Evolutionary conservation across 1,284 basidiomycete species (phyloP), one percentile per base, ranked within the genome.

Genomic region (Peniophora sp.): DNA sequence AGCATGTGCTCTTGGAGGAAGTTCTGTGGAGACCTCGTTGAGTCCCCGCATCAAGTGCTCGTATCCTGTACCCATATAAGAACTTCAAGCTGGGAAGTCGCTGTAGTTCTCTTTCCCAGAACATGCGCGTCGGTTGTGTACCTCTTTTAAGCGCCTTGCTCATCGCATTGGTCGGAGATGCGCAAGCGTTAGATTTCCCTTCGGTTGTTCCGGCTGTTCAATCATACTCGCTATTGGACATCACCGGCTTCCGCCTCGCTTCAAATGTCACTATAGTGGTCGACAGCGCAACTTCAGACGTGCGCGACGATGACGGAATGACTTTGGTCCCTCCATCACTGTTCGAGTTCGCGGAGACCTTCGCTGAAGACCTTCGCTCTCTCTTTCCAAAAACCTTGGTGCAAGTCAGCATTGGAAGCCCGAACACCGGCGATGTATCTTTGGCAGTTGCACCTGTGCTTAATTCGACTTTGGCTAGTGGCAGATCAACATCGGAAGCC

Each of bases 251-350:
- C 53, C 47, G n/a, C 2, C 47, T 62, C 2, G 53, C 59, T 22
- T 24, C 51, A 3, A 27, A 42, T 24, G 42, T 61, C 34, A 50
- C 47, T 23, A 54, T 64, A 18, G 49, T 62, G 17, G 60, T 64
- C 11, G 59, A 64, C 45, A 44, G 48, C 12, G 53, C 50, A 1
- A 50, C 54, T 48, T 59, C 61, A 12, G 47, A 51, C 9, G 49
- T 52, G 2, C 54, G 54, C 9, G 56, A 59, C 35, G 50, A 57
- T 49, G 53, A 54, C 35, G 64, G 63, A 6, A 52, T 63, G 22
- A 64, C 64, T 11, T 52, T 69, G 11, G 66, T 69, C 22, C 65
- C 66, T 3, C 66, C 66, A 14, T 61, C 65, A 3, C 54, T 68
- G 24, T 53, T 61, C 34, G 58, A 60, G 5, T 71, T 67, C 50